Evolutionary conservation across 176 grass and related monocot genomes (phyloP).

Genomic region (Bromus sterilis): DNA sequence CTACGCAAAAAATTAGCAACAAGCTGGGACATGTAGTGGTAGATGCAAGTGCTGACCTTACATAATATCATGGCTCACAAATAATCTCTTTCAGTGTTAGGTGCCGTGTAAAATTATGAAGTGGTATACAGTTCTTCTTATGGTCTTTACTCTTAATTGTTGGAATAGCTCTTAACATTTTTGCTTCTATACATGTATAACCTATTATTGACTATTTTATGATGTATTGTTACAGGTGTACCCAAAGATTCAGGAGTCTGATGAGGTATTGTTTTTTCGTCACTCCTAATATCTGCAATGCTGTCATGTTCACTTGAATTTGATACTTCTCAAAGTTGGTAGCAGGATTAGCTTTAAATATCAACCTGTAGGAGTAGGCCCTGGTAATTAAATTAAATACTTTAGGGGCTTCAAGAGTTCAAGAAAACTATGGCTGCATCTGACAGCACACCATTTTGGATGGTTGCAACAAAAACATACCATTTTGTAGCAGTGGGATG

Average conservation of each 20-base stretch:
- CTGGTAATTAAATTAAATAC: background rate
- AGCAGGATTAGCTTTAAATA: background rate
- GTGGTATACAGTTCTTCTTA: background rate
- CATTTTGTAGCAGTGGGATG: background rate
- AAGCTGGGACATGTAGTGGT: background rate
- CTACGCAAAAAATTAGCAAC: background rate
- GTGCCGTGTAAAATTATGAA: background rate
- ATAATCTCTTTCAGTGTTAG: background rate
- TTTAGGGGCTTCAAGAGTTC: background rate
- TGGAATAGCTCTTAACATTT: background rate
- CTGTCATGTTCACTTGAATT: background rate
- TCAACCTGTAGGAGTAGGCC: background rate
- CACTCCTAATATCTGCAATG: background rate
- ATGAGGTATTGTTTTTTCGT: slow-evolving; percentile 49
- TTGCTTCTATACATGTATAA: background rate
- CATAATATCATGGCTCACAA: background rate
- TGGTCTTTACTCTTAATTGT: background rate
- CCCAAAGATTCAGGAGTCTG: slow-evolving; percentile 78
- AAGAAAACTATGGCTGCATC: background rate
- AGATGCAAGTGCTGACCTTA: background rate
- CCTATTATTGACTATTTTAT: slow-evolving; percentile 12
- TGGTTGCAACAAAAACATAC: background rate
- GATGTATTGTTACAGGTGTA: slow-evolving; percentile 56
- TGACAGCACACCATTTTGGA: background rate
- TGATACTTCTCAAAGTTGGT: background rate